Evolutionary conservation across 108 stramenopile species (phyloP).

Genomic region (Poteriospumella lacustris): DNA sequence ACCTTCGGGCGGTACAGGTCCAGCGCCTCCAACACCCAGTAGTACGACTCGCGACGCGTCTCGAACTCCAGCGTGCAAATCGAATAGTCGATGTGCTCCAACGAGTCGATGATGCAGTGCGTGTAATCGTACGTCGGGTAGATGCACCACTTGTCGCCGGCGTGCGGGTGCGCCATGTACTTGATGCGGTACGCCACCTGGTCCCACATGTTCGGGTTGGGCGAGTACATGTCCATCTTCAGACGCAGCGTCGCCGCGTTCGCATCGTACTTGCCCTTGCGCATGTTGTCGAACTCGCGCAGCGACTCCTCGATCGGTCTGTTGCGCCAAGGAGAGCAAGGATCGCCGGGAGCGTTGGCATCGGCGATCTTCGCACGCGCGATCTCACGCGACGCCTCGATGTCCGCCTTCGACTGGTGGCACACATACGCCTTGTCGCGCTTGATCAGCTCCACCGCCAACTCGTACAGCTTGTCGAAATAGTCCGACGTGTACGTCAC

Average conservation of each 20-base stretch:
- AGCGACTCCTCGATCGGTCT: constrained; percentile 31
- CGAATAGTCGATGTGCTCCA: constrained; percentile 95
- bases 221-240: constrained; percentile 90
- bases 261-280: constrained; percentile 75
- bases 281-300: constrained; percentile 83
- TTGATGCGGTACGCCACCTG: constrained; percentile 86
- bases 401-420: constrained; percentile 87
- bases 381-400: constrained; percentile 81
- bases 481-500: constrained; percentile 89
- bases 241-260: constrained; percentile 84
- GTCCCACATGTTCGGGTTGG: constrained; percentile 92
- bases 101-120: constrained; percentile 89
- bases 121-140: constrained; percentile 98
- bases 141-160: constrained; percentile 93
- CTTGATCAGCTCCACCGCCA: constrained; percentile 78
- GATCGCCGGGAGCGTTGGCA: constrained; percentile 37
- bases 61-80: constrained; percentile 99
- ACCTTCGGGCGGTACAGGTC: constrained; percentile 87
- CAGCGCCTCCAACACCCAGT: constrained; percentile 93
- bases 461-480: constrained; percentile 75
- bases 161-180: constrained; percentile 86
- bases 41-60: constrained; percentile 90
- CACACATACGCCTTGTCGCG: constrained; percentile 93
- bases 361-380: constrained; percentile 50
- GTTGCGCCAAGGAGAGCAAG: constrained; percentile 13